Evolutionary conservation across 1,284 basidiomycete genomes (phyloP), one percentile per base, ranked within the genome.

Genomic region (Apiotrichum siamense): DNA sequence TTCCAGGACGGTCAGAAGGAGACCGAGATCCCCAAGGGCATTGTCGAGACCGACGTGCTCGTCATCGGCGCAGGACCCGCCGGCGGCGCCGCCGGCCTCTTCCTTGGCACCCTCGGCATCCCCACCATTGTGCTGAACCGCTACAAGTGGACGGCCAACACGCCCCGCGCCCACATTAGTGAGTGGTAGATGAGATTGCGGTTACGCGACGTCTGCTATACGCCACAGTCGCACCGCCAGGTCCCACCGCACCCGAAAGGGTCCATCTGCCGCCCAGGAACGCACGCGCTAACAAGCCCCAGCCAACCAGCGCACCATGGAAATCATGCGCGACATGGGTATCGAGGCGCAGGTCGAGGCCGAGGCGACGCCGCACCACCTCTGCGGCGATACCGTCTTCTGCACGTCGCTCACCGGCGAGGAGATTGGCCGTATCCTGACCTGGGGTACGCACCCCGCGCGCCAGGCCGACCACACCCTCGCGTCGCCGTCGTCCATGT

Each of bases 381-480:
- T 25, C 29, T 55, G 53, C 42, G 53, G 53, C n/a, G 53, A 55
- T 49, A 55, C 53, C 6, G 53, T 55, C 24, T 55, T 55, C 46
- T 50, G 53, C 49, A 55, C 53, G 12, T 51, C 49, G 2, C 44
- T 55, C 26, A 33, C 26, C 13, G 53, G 53, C 21, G 53, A 55
- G 42, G 53, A 55, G 38, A 55, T 55, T 24, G 53, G 53, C 11
- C 53, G 53, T 26, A 55, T 55, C 27, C 49, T 55, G 13, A 55
- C 53, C 10, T 55, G 53, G 53, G 53, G 53, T 3, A 51, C 41
- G 13, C 53, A 55, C 42, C 53, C 53, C 0, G 49, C 53, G n/a
- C 45, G 53, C 20, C 41, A 36, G 21, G 53, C 45, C 31, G 53
- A 55, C 38, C 53, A 55, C 49, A 44, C 38, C 4, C 27, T 55